These are phyloP conservation scores for Pterula multifida DNA, from an alignment of 1,284 basidiomycete genomes.

Conservation along the genomic window DNA sequence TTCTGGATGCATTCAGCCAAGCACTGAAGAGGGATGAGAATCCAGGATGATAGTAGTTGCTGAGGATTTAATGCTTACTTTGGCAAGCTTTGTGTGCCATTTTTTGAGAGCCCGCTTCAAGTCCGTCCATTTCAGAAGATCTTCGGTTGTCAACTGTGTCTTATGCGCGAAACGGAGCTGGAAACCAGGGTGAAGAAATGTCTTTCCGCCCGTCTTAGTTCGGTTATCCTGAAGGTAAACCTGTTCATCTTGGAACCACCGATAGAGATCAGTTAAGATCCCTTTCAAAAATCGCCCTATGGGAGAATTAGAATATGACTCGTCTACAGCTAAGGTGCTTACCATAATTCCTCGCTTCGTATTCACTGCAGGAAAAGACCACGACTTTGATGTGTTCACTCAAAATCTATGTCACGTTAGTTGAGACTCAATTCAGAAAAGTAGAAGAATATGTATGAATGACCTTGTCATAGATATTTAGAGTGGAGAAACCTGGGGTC, in stretches of 20 bases:
- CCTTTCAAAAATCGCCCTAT: conserved; percentile 77
- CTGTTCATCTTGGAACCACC: conserved; percentile 67
- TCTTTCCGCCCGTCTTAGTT: conserved; percentile 52
- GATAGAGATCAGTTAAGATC: conserved; percentile 62
- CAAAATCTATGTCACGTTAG: conserved; percentile 43
- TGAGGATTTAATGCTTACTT: conserved; percentile 29
- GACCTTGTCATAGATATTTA: conserved; percentile 82
- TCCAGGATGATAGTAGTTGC: background rate
- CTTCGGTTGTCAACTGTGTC: conserved; percentile 29
- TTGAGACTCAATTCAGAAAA: background rate
- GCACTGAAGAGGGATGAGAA: conserved; percentile 25
- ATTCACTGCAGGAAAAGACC: conserved; percentile 89
- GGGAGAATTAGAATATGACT: conserved; percentile 5
- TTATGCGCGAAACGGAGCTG: conserved; percentile 40
- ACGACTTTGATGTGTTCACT: conserved; percentile 76
- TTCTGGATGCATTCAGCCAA: conserved; percentile 55
- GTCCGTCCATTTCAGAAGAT: conserved; percentile 56
- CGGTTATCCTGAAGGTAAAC: conserved; percentile 56
- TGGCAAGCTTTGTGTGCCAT: conserved; percentile 68
- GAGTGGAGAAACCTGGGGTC: conserved; percentile 78
- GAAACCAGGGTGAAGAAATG: conserved; percentile 54
- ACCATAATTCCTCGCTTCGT: conserved; percentile 94
- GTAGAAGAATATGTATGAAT: conserved; percentile 12
- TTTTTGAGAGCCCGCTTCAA: conserved; percentile 69
- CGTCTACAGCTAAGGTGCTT: conserved; percentile 6